Evolutionary conservation across 2,329 filamentous ascomycete species (phyloP).

Genomic region (Lasiodiplodia sp.): DNA sequence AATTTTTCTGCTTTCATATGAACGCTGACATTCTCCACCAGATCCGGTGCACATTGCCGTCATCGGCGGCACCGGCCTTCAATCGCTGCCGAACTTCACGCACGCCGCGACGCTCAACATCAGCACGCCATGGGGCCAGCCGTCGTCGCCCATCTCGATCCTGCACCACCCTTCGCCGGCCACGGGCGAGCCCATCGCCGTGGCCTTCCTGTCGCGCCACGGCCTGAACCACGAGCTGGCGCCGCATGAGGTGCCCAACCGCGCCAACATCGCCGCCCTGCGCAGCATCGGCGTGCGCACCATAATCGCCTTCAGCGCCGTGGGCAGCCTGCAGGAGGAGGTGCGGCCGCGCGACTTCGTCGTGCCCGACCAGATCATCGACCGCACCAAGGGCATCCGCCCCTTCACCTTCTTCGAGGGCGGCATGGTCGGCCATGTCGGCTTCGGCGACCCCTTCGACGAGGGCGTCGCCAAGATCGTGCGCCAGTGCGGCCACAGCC

Average conservation of each 20-base stretch:
- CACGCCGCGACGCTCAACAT: constrained; percentile 81
- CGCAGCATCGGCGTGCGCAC: constrained; percentile 87
- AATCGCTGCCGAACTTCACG: constrained; percentile 84
- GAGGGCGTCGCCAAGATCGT: constrained; percentile 77
- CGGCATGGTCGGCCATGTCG: constrained; percentile 91
- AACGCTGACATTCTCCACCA: constrained; percentile 35
- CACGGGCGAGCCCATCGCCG: constrained; percentile 63
- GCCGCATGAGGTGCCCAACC: constrained; percentile 92
- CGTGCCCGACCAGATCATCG: constrained; percentile 94
- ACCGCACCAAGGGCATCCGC: constrained; percentile 92
- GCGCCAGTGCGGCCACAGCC: constrained; percentile 74
- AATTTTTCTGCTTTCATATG: not conserved
- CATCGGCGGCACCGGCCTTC: constrained; percentile 82
- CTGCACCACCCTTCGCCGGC: constrained; percentile 83
- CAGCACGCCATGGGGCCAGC: constrained; percentile 86
- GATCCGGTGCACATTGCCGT: constrained; percentile 60
- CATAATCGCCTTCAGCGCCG: constrained; percentile 93
- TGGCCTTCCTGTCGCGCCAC: constrained; percentile 95
- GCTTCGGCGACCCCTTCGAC: constrained; percentile 96
- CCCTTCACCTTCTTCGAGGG: constrained; percentile 96
- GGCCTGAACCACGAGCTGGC: constrained; percentile 87
- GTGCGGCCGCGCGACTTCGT: constrained; percentile 98
- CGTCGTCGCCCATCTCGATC: constrained; percentile 81
- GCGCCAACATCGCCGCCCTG: constrained; percentile 98
- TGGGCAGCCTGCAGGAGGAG: constrained; percentile 89